A percentile compares a stretch with the other conserved stretches of the same genome.
Evolutionary conservation across 441 rosid species (phyloP).

Genomic region (Brassica balearica): DNA sequence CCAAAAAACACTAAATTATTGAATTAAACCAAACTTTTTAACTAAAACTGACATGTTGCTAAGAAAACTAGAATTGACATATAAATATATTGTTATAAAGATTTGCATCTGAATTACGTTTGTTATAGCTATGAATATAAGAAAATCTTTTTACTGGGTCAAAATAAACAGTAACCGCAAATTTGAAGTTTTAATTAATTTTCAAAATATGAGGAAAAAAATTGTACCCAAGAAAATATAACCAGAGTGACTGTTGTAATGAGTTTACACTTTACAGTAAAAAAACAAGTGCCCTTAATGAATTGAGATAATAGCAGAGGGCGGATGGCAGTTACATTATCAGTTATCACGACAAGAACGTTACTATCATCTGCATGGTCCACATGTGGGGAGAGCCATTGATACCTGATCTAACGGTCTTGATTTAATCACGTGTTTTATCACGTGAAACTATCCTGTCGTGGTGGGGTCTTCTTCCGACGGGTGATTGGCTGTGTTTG

Average conservation of each 20-base stretch:
- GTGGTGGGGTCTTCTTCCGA: slow-evolving; percentile 4
- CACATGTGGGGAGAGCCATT: slow-evolving; percentile 25
- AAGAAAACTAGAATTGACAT: too few relatives aligned
- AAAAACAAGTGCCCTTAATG: not conserved
- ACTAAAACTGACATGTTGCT: too few relatives aligned
- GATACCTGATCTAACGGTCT: slow-evolving; percentile 24
- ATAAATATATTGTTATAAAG: too few relatives aligned
- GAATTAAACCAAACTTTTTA: too few relatives aligned
- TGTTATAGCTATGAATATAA: too few relatives aligned
- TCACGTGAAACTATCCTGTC: slow-evolving; percentile 1
- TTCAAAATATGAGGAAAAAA: not conserved
- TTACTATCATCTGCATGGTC: slow-evolving; percentile 7
- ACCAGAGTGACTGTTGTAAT: not conserved
- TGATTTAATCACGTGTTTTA: slow-evolving; percentile 9
- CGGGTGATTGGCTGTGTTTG: not conserved
- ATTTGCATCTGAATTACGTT: too few relatives aligned
- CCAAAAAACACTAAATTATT: too few relatives aligned
- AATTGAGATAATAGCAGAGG: not conserved
- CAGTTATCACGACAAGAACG: slow-evolving; percentile 4
- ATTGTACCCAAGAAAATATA: not conserved
- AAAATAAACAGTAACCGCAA: not conserved
- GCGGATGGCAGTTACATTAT: not conserved
- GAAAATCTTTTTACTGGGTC: too few relatives aligned
- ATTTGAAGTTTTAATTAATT: not conserved
- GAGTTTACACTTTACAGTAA: not conserved